phyloP scores from a whole-genome alignment of 2,329 filamentous ascomycete species.

The Ilyonectria destructans region DNA sequence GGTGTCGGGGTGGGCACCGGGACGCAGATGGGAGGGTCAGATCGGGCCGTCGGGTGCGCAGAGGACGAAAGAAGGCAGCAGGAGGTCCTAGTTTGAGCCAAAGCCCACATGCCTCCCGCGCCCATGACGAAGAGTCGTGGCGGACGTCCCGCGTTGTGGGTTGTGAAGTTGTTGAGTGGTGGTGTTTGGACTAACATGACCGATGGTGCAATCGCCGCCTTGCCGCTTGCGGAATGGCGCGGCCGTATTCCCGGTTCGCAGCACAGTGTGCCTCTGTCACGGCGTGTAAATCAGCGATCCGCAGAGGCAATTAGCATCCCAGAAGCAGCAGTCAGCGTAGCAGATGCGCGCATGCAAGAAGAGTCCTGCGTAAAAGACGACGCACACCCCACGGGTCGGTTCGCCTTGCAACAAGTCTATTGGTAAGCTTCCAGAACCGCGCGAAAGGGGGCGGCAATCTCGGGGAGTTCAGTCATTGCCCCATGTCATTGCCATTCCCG shows the following conservation, averaged over 20 bases:
- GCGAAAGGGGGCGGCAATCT: conserved; percentile 22
- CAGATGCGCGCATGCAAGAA: background rate
- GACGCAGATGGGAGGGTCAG: conserved; percentile 23
- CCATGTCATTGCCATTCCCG: conserved; percentile 22
- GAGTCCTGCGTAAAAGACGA: background rate
- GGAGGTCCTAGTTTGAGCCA: conserved; percentile 5
- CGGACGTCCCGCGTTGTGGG: conserved; percentile 32
- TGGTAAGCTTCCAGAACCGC: conserved; percentile 20
- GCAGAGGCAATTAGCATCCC: background rate
- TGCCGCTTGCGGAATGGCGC: conserved; percentile 43
- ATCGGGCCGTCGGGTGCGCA: conserved; percentile 34
- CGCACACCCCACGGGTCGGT: conserved; percentile 4
- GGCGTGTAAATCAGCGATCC: background rate
- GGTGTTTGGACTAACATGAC: conserved; percentile 37
- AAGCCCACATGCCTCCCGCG: conserved; percentile 14
- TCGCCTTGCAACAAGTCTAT: conserved; percentile 16
- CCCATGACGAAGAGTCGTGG: conserved; percentile 35
- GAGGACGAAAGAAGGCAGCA: conserved; percentile 2
- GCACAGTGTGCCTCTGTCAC: background rate
- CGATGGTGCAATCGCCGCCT: conserved; percentile 49
- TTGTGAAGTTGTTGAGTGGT: conserved; percentile 20
- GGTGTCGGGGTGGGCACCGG: conserved; percentile 37
- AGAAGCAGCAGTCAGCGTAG: background rate
- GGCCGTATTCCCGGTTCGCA: conserved; percentile 27
- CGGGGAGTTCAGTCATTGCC: conserved; percentile 24